Conservation (phyloP, 2,329 filamentous ascomycete species). For the Clarireedia paspali region DNA sequence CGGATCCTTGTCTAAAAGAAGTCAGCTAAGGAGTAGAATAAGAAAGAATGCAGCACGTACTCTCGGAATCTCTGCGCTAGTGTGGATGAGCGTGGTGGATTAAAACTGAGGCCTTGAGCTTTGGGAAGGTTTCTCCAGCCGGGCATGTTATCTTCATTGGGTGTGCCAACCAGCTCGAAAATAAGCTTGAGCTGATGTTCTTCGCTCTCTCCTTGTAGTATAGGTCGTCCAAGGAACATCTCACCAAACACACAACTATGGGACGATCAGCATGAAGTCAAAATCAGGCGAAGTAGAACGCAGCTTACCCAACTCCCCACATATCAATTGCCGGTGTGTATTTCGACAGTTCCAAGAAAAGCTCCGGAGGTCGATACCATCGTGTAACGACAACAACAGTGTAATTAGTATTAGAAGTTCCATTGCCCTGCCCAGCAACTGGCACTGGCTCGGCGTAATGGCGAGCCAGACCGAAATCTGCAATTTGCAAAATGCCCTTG, state of each 20-base stretch:
- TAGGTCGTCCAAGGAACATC: conserved; percentile 91
- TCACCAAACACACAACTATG: conserved; percentile 91
- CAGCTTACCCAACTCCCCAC: conserved; percentile 85
- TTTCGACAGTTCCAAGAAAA: conserved; percentile 75
- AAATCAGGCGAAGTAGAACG: conserved; percentile 10
- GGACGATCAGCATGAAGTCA: conserved; percentile 15
- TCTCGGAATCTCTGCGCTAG: conserved; percentile 69
- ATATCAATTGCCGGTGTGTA: conserved; percentile 98
- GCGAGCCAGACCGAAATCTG: conserved; percentile 89
- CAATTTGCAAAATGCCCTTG: conserved; percentile 86
- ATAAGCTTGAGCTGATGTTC: conserved; percentile 86
- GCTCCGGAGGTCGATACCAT: conserved; percentile 94
- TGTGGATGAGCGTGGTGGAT: conserved; percentile 55
- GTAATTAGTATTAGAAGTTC: conserved; percentile 82
- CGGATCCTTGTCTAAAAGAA: conserved; percentile 49
- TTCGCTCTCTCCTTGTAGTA: conserved; percentile 84
- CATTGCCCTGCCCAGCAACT: conserved; percentile 67
- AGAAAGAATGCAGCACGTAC: conserved; percentile 33
- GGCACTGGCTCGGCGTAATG: conserved; percentile 85
- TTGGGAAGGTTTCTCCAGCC: conserved; percentile 80
- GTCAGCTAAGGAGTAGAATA: conserved; percentile 13
- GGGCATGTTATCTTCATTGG: conserved; percentile 87
- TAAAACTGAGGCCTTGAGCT: conserved; percentile 58
- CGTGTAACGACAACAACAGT: conserved; percentile 94
- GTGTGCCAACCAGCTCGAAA: conserved; percentile 85